These are phyloP conservation scores for Meyerozyma athensensis DNA, from an alignment of 1,139 yeast species.

Conservation along the genomic window DNA sequence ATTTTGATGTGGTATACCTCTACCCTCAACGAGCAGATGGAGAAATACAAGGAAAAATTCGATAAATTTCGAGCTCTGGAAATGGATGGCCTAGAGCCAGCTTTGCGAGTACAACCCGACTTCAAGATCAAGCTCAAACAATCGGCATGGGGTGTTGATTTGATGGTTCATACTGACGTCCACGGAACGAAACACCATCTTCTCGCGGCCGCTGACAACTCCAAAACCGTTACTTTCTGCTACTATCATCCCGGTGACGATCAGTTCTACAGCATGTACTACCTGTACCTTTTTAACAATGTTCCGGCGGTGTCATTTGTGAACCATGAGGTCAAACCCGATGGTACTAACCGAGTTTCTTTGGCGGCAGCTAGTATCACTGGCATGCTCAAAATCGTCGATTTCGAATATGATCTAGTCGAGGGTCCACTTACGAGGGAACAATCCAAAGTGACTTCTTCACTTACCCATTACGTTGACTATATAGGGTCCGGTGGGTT, in stretches of 20 bases:
- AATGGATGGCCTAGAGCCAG: constrained; percentile 9
- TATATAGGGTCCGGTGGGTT: no score
- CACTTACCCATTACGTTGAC: no score
- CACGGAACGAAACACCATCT: constrained; percentile 28
- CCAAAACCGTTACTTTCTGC: constrained; percentile 42
- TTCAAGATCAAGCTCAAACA: constrained; percentile 34
- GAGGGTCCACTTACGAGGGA: no score
- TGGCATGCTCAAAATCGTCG: constrained; percentile 48
- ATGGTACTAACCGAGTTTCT: constrained; percentile 17
- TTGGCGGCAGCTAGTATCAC: constrained; percentile 44
- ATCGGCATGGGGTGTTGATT: constrained; percentile 67
- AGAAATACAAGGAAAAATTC: constrained; percentile 8
- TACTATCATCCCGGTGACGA: constrained; percentile 25
- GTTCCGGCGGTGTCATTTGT: constrained; percentile 54
- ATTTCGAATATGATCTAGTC: no score
- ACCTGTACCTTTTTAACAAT: constrained; percentile 50
- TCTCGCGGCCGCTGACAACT: constrained; percentile 56
- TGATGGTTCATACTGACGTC: constrained; percentile 17
- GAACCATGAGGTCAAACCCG: constrained; percentile 14
- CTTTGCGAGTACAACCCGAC: constrained; percentile 28
- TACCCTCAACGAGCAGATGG: constrained; percentile 18
- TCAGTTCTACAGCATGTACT: constrained; percentile 28
- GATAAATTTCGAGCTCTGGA: background rate
- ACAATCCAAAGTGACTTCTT: no score
- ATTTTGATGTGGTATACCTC: constrained; percentile 41